Percentiles rank a stretch among this genome's conserved stretches.
Conservation (phyloP, 2,329 filamentous ascomycete species). For the Ceratocystis cacaofunesta region DNA sequence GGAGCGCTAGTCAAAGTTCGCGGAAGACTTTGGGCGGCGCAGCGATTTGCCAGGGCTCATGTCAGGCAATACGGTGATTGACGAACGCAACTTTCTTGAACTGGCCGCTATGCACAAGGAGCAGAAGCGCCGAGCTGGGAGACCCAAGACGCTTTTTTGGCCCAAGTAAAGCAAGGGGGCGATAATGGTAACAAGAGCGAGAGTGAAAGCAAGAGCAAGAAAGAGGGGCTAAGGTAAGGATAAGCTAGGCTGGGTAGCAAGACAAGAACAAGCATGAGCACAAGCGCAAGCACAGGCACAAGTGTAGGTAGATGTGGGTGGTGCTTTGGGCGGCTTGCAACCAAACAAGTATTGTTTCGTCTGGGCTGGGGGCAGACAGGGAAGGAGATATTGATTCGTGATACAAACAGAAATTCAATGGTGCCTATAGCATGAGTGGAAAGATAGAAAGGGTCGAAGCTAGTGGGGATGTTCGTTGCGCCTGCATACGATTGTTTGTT, state of each 20-base stretch:
- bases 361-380: not conserved
- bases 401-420: not conserved
- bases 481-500: not conserved
- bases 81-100: constrained; percentile 24
- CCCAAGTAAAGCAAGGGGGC: not conserved
- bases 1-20: constrained; percentile 26
- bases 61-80: constrained; percentile 28
- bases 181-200: not conserved
- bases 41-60: constrained; percentile 23
- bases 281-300: not conserved
- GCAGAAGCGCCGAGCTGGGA: not conserved
- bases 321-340: not conserved
- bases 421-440: not conserved
- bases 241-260: not conserved
- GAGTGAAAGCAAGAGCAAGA: not conserved
- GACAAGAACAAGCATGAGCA: not conserved
- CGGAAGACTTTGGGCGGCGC: constrained; percentile 23
- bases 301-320: not conserved
- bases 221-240: not conserved
- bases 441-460: not conserved
- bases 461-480: not conserved
- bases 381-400: not conserved
- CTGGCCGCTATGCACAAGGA: not conserved
- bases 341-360: not conserved
- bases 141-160: not conserved